Evolutionary conservation across 257 asterid genomes (phyloP), one percentile per base, ranked within the genome.

Genomic region (Plantago elongata): DNA sequence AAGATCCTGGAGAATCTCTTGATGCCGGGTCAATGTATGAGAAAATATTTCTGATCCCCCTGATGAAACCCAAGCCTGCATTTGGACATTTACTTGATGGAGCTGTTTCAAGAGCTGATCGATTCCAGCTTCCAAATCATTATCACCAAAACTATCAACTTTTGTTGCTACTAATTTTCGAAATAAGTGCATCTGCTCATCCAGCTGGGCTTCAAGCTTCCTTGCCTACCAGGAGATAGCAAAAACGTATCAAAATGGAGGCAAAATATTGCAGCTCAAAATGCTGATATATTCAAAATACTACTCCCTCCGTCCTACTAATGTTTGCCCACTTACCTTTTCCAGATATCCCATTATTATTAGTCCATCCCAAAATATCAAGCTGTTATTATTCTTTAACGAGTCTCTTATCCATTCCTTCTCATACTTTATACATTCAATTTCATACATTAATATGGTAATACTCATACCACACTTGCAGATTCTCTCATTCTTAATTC

Each of bases 51-150:
- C 98, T 6, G 95, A 88, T 77, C 98, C 98, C 62, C 96, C 98
- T 13, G 96, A 84, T 68, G 98, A 88, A 73, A 88, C 85, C 98
- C 96, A 92, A 58, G 97, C 83, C 76, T 92, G 98, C 98, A 92
- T 92, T 78, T 88, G 95, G 63, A 77, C 69, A 83, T 88, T 84
- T 54, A 86, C 83, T 74, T 80, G 94, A 69, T 86, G 89, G 66
- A 92, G 97, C 72, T 92, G 97, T 73, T 83, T 92, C 71, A 92
- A 84, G 60, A 86, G 84, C 64, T 84, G 95, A 43, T 75, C 90
- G 55, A 91, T 81, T 64, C 95, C 91, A 27, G 85, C 81, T 71
- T 88, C 97, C 75, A 86, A 72, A 55, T 81, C 95, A 65, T 72
- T 83, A 69, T 88, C 92, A 46, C 69, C 77, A 52, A 78, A 75